phyloP scores from a whole-genome alignment of 202 grass and related monocot species.

The Miscanthus sacchariflorus region DNA sequence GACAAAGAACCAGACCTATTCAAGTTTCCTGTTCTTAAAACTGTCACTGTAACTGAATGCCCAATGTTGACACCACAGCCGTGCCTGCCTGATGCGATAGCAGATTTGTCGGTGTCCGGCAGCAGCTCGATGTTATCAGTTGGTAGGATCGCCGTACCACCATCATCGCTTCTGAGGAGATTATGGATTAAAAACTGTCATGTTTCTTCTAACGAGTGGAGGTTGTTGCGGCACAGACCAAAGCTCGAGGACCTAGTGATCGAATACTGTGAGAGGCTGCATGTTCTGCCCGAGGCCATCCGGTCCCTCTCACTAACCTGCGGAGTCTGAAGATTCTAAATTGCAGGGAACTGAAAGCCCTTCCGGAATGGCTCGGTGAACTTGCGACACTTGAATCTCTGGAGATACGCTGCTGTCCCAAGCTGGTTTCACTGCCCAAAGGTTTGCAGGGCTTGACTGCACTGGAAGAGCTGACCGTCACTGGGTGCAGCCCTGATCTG shows the following conservation, averaged over 20 bases:
- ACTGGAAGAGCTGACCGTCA: slow-evolving; percentile 53
- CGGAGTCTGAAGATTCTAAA: slow-evolving; percentile 48
- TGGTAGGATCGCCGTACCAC: background rate
- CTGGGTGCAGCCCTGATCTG: slow-evolving; percentile 43
- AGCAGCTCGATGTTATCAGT: slow-evolving; percentile 52
- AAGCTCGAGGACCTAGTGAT: slow-evolving; percentile 64
- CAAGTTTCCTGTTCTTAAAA: slow-evolving; percentile 61
- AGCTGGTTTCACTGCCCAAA: slow-evolving; percentile 43
- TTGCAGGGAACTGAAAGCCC: slow-evolving; percentile 47
- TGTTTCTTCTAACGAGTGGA: slow-evolving; percentile 49
- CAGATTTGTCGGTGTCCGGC: slow-evolving; percentile 56
- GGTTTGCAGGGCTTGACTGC: slow-evolving; percentile 51
- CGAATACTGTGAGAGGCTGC: slow-evolving; percentile 41
- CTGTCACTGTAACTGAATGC: slow-evolving; percentile 46
- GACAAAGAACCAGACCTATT: slow-evolving; percentile 5
- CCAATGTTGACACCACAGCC: slow-evolving; percentile 51
- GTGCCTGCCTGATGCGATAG: slow-evolving; percentile 57
- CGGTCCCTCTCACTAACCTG: slow-evolving; percentile 28
- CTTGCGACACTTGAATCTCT: slow-evolving; percentile 45
- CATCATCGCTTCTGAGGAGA: slow-evolving; percentile 60
- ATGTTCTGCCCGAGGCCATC: slow-evolving; percentile 49
- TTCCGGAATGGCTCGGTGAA: slow-evolving; percentile 65
- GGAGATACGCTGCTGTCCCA: slow-evolving; percentile 53
- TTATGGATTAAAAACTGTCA: slow-evolving; percentile 58
- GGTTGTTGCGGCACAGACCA: slow-evolving; percentile 34